phyloP scores from a whole-genome alignment of 179 eudicot species.

The Vitellaria paradoxa region DNA sequence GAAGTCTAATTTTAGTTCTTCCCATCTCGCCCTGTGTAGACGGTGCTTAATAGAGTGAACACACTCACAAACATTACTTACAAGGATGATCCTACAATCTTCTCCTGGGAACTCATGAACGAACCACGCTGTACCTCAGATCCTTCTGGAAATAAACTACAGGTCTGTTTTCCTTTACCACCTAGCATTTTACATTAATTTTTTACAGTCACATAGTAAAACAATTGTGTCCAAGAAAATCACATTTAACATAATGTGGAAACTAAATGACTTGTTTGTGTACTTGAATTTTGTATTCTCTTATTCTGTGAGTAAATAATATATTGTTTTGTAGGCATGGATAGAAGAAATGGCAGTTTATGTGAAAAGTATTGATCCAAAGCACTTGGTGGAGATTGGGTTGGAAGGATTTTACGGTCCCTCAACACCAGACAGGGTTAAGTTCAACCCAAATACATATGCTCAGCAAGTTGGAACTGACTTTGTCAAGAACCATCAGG shows the following conservation, averaged over 20 bases:
- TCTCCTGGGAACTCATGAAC: constrained; percentile 93
- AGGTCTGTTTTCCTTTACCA: constrained; percentile 39
- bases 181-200: background rate
- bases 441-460: constrained; percentile 59
- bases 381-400: constrained; percentile 79
- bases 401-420: constrained; percentile 88
- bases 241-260: background rate
- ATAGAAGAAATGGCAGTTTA: constrained; percentile 92
- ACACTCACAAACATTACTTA: constrained; percentile 74
- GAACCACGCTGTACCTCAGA: constrained; percentile 82
- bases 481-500: constrained; percentile 80
- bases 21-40: constrained; percentile 33
- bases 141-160: constrained; percentile 71
- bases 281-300: background rate
- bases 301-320: background rate
- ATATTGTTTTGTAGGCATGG: constrained; percentile 53
- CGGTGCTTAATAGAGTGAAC: constrained; percentile 76
- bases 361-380: constrained; percentile 78
- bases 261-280: background rate
- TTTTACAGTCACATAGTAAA: background rate
- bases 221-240: background rate
- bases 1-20: background rate
- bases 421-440: constrained; percentile 56
- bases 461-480: constrained; percentile 87
- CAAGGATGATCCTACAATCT: constrained; percentile 92